Evolutionary conservation across 2,329 filamentous ascomycete genomes (phyloP).

Genomic region (Hypoxylon sp.): DNA sequence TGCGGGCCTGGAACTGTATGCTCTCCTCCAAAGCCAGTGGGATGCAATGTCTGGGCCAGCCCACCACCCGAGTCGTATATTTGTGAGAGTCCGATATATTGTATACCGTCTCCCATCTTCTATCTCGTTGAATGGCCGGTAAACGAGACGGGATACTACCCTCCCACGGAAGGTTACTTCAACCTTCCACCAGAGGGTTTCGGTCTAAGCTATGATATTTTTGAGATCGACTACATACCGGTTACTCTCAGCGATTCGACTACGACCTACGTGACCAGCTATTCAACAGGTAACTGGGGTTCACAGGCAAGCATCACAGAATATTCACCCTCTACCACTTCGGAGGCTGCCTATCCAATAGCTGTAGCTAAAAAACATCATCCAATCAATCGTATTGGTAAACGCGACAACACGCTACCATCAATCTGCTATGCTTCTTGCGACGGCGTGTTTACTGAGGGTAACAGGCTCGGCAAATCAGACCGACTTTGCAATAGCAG

Average conservation of each 20-base stretch:
- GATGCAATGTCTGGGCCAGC: conserved; percentile 61
- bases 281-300: conserved; percentile 64
- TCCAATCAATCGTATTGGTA: conserved; percentile 44
- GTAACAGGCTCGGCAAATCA: conserved; percentile 57
- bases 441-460: conserved; percentile 59
- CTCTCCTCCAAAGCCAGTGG: conserved; percentile 57
- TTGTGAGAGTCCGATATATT: conserved; percentile 55
- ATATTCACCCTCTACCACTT: conserved; percentile 46
- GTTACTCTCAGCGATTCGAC: conserved; percentile 47
- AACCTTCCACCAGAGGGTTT: conserved; percentile 70
- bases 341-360: conserved; percentile 31
- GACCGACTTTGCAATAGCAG: conserved; percentile 57
- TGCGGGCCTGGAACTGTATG: conserved; percentile 63
- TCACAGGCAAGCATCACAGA: conserved; percentile 60
- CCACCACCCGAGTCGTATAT: conserved; percentile 56
- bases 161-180: conserved; percentile 66
- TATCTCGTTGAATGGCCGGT: conserved; percentile 53
- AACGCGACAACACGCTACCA: conserved; percentile 55
- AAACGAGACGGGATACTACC: conserved; percentile 60
- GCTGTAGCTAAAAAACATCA: conserved; percentile 21
- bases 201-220: conserved; percentile 70
- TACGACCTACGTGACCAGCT: conserved; percentile 49
- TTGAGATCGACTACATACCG: conserved; percentile 55
- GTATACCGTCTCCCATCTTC: conserved; percentile 53
- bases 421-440: conserved; percentile 62